Conservation (phyloP, 78 protist genomes). For the Creolimax fragrantissima region DNA sequence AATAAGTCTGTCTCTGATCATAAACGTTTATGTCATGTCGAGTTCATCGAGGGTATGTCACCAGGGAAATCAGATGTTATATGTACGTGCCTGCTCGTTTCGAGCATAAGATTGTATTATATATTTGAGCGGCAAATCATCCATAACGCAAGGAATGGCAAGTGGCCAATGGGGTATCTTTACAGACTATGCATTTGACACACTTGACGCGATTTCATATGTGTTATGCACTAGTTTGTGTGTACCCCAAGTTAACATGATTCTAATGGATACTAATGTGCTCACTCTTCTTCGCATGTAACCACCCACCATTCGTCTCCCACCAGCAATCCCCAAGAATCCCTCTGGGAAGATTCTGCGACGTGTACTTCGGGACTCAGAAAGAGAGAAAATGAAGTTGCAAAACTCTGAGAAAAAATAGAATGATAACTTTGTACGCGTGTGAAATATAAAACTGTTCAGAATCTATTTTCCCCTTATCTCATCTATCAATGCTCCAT, state of each 20-base stretch:
- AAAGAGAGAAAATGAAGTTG: conserved; percentile 12
- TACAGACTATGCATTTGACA: neutral
- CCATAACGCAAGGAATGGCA: neutral
- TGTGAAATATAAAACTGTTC: too few relatives aligned
- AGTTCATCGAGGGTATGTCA: conserved; percentile 1
- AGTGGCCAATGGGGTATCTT: neutral
- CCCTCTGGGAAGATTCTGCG: conserved; percentile 53
- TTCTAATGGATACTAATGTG: too few relatives aligned
- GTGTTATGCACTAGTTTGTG: neutral
- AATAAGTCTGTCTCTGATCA: neutral
- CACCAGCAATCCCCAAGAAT: neutral
- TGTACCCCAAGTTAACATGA: too few relatives aligned
- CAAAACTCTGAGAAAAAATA: neutral
- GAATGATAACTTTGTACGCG: too few relatives aligned
- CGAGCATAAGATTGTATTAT: neutral
- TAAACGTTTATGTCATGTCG: neutral
- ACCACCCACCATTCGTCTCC: too few relatives aligned
- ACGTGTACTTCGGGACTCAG: conserved; percentile 28
- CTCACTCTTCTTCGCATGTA: too few relatives aligned
- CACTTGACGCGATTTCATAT: neutral
- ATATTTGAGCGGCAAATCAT: neutral
- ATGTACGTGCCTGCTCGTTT: neutral
- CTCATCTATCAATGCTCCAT: too few relatives aligned
- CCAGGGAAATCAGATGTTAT: neutral
- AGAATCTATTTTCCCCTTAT: too few relatives aligned